phyloP scores from a whole-genome alignment of 2,329 filamentous ascomycete genomes.

The Pestalotiopsis sp. region DNA sequence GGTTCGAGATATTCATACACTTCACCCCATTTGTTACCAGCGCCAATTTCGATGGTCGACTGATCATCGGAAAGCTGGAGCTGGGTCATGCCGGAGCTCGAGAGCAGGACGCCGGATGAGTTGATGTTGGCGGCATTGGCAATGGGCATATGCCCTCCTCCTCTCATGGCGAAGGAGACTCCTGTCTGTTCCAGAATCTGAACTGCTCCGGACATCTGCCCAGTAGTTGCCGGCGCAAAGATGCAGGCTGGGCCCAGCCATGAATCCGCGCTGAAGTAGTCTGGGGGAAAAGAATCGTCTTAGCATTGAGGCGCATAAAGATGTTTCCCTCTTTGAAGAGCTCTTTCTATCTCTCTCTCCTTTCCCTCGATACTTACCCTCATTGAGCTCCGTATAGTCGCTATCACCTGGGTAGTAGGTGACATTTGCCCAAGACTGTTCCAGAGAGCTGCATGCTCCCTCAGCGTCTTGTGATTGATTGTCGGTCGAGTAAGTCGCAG shows the following conservation, averaged over 20 bases:
- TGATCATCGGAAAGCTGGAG: neutral
- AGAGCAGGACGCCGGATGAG: neutral
- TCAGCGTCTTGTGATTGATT: neutral
- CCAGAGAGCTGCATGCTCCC: neutral
- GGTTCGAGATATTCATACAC: neutral
- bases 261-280: neutral
- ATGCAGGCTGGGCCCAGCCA: neutral
- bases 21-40: neutral
- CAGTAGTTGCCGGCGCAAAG: neutral
- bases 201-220: neutral
- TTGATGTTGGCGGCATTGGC: neutral
- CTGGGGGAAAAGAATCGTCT: neutral
- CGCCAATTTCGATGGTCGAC: neutral
- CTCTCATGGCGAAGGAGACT: neutral
- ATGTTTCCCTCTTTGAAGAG: too few relatives aligned
- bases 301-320: neutral
- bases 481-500: neutral
- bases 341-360: too few relatives aligned
- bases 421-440: neutral
- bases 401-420: neutral
- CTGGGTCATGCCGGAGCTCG: neutral
- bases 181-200: neutral
- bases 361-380: neutral
- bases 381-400: neutral
- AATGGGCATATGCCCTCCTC: neutral